Evolutionary conservation across 1,139 yeast species (phyloP), one percentile per base, ranked within the genome.

Genomic region (Kodamaea arcana): DNA sequence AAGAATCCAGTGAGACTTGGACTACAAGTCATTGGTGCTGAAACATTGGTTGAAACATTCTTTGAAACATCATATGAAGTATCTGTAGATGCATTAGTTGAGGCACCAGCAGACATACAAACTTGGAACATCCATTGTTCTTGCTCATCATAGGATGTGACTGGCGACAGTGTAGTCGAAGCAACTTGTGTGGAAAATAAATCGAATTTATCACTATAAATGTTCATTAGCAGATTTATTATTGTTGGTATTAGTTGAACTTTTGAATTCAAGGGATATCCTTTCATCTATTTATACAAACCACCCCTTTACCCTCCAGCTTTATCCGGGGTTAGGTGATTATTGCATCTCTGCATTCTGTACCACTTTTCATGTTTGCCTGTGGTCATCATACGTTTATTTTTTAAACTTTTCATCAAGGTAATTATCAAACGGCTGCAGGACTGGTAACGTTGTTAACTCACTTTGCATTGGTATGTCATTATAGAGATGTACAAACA

Each of bases 1-100:
- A 34, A 32, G 31, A 36, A 36, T 9, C 36, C 35, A n/a, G 38
- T 27, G 34, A 40, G 27, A 16, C 34, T 25, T 11, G 34, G 23
- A 18, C 29, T 15, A 15, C 25, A 21, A 3, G 40, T 33, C 40
- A 36, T 30, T 14, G 40, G 37, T 2, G 30, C 35, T 3, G 25
- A n/a, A 11, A 32, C 31, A 18, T 18, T 18, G 22, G 22, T 18
- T 18, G 22, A 18, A 18, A 18, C 9, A 18, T 18, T 9, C 9
- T 6, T 10, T 7, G 22, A 18, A 18, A 18, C 22, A 18, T 18
- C 9, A 9, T 9, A 7, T 18, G 22, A 18, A 18, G 9, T 18
- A 18, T 18, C 22, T 6, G 22, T 9, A 18, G 22, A 18, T 7
- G 9, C 22, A 18, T 18, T 18, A 14, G 28, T 15, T 8, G 28